Conservation (phyloP, 495 filamentous ascomycete genomes). For the Xylaria intraflava region DNA sequence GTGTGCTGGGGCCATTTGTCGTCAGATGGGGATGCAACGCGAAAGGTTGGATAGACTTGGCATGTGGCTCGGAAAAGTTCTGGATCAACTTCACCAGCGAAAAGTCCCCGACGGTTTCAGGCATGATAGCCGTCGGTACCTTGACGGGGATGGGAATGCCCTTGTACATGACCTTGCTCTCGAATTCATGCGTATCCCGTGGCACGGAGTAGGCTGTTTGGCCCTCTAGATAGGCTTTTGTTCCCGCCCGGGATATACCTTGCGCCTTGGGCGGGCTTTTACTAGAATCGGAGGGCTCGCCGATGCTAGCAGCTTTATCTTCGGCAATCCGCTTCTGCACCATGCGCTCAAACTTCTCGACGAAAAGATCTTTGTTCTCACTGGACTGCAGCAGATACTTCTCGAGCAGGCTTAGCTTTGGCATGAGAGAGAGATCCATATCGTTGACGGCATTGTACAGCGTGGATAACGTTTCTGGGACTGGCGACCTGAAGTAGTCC, state of each 20-base stretch:
- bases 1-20: constrained; percentile 73
- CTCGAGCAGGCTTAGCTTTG: constrained; percentile 75
- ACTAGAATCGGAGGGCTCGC: constrained; percentile 41
- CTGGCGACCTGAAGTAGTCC: constrained; percentile 93
- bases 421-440: constrained; percentile 96
- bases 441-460: constrained; percentile 89
- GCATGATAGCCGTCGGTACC: constrained; percentile 83
- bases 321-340: constrained; percentile 58
- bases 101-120: constrained; percentile 96
- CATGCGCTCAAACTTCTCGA: constrained; percentile 96
- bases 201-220: constrained; percentile 58
- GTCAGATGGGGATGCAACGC: constrained; percentile 86
- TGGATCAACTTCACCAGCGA: constrained; percentile 95
- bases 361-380: constrained; percentile 91
- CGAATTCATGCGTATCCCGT: constrained; percentile 94
- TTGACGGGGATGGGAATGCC: constrained; percentile 95
- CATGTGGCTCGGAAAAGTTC: constrained; percentile 76
- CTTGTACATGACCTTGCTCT: constrained; percentile 90
- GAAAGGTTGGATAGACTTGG: constrained; percentile 78
- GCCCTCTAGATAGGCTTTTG: constrained; percentile 47
- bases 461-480: constrained; percentile 78
- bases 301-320: constrained; percentile 36
- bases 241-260: constrained; percentile 47
- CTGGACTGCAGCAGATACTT: constrained; percentile 79
- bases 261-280: constrained; percentile 40